Conservation (phyloP, 2,329 filamentous ascomycete species). For the Sporothrix schenckii region DNA sequence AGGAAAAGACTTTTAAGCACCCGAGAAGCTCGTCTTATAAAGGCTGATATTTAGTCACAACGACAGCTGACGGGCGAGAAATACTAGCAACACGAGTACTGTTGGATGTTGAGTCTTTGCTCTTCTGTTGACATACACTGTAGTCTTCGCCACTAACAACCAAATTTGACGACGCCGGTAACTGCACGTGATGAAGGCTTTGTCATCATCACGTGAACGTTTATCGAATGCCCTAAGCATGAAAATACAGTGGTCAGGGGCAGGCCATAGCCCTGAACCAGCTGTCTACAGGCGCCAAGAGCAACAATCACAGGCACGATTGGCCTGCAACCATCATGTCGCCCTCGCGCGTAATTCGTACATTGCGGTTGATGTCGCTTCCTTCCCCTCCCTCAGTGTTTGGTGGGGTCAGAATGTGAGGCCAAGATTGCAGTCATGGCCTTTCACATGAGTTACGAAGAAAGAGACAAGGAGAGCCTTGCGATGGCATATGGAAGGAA, state of each 20-base stretch:
- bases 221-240: background rate
- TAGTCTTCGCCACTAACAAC: background rate
- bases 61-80: too few species aligned
- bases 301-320: background rate
- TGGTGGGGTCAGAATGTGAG: background rate
- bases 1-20: background rate
- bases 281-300: background rate
- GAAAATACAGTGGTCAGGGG: conserved; percentile 5
- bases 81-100: too few species aligned
- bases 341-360: background rate
- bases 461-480: conserved; percentile 3
- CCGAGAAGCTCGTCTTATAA: background rate
- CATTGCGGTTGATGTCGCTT: background rate
- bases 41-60: too few species aligned
- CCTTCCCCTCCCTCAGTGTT: background rate
- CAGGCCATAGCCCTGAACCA: background rate
- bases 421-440: background rate
- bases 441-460: background rate
- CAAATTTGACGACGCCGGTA: too few species aligned
- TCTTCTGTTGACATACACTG: too few species aligned
- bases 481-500: background rate
- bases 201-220: conserved; percentile 13
- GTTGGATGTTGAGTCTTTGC: too few species aligned
- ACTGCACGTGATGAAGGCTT: background rate
- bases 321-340: background rate